phyloP scores from a whole-genome alignment of 495 filamentous ascomycete genomes.

The Aspergillus taichungensis region DNA sequence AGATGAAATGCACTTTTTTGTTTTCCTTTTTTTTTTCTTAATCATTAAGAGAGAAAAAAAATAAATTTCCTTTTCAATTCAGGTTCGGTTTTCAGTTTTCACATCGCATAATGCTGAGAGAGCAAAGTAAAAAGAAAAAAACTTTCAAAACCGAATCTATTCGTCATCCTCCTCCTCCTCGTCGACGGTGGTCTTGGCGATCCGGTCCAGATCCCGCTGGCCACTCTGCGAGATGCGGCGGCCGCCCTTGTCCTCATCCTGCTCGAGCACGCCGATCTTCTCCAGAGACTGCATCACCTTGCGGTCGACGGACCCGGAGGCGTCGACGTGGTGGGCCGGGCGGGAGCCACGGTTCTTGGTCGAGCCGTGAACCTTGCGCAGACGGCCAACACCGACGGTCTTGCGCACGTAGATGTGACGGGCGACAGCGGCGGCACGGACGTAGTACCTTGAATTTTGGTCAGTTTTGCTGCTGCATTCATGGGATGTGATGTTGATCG shows the following conservation, averaged over 20 bases:
- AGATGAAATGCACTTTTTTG: constrained; percentile 21
- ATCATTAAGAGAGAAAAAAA: too few relatives aligned
- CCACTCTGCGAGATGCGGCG: constrained; percentile 93
- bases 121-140: too few relatives aligned
- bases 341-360: constrained; percentile 93
- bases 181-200: constrained; percentile 46
- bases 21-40: constrained; percentile 3
- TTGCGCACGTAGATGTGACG: constrained; percentile 99
- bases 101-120: too few relatives aligned
- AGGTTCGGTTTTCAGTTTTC: too few relatives aligned
- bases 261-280: constrained; percentile 97
- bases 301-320: constrained; percentile 87
- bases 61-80: too few relatives aligned
- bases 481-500: neutral
- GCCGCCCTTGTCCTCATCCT: constrained; percentile 94
- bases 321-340: constrained; percentile 91
- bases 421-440: constrained; percentile 89
- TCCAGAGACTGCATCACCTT: constrained; percentile 93
- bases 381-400: constrained; percentile 92
- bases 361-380: constrained; percentile 86
- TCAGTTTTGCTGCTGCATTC: neutral
- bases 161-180: constrained; percentile 45
- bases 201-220: constrained; percentile 97
- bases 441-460: constrained; percentile 64
- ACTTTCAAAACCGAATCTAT: constrained; percentile 23